Base-by-base conservation (phyloP, 2,329 filamentous ascomycete genomes). In the Hypoxylon sp. region DNA sequence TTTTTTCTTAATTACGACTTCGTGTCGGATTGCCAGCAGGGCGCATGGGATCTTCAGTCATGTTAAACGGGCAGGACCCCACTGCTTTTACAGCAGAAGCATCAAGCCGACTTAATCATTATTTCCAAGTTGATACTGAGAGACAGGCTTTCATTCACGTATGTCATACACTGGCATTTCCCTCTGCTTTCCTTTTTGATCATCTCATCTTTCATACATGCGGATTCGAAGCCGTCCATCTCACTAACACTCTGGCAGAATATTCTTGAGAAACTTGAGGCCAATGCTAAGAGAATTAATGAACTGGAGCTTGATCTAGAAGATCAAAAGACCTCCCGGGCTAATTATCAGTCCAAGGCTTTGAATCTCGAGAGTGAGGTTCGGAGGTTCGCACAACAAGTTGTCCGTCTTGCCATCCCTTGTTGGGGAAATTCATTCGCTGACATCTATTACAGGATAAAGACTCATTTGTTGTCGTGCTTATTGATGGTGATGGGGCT, bases 401-500 rank as follows among this genome's bases (percentile, higher is more conserved):
- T 75, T 75, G 75, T 77, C 63, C 52, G 74, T 74, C 43, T 36
- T 63, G 11, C 49, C 48, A 4, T 14, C 11, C 38, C 17, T 21
- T 45, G 11, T 45, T n/a, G 3, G 11, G n/a, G 23, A 34, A 9
- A 7, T 9, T 14, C 28, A 46, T 60, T 66, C 17, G 67, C 65
- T 70, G 25, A 71, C 52, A 38, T 21, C 36, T n/a, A 6, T 23
- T 53, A 28, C 49, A 78, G 77, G 76, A 74, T 46, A 76, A 71
- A 36, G 75, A 74, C 34, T 69, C 75, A 41, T 79, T 76, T 67
- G 73, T 76, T 45, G 76, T 77, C 34, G 74, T 79, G 21, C 76
- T 79, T 65, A 75, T 79, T 65, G 77, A 79, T 63, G 77, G 77
- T 51, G 77, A 79, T 55, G 77, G 77, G 4, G 77, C 77, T 60